Evolutionary conservation across 2,329 filamentous ascomycete species (phyloP).

Genomic region (Trichothecium roseum): DNA sequence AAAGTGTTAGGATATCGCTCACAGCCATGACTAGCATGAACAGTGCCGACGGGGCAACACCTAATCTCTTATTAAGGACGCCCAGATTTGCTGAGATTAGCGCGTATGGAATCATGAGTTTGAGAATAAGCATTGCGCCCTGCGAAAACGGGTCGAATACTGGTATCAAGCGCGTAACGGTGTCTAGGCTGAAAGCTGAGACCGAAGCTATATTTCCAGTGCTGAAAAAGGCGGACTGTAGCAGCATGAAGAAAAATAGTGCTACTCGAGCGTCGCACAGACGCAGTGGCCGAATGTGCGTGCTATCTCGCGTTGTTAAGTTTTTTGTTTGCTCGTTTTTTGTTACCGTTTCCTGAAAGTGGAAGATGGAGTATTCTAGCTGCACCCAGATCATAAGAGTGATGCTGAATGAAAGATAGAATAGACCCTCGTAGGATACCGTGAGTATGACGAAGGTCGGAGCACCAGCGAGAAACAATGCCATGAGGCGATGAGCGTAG

Average conservation of each 20-base stretch:
- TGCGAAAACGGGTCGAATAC: slow-evolving; percentile 93
- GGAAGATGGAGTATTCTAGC: slow-evolving; percentile 65
- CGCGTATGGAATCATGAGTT: slow-evolving; percentile 87
- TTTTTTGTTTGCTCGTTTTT: slow-evolving; percentile 7
- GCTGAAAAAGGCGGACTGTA: slow-evolving; percentile 94
- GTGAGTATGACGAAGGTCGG: slow-evolving; percentile 92
- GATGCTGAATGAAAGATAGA: slow-evolving; percentile 82
- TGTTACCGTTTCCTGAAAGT: background rate
- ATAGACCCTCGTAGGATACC: slow-evolving; percentile 93
- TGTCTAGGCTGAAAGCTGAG: slow-evolving; percentile 87
- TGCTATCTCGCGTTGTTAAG: background rate
- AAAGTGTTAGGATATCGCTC: slow-evolving; percentile 82
- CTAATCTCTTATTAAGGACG: slow-evolving; percentile 74
- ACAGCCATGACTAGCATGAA: slow-evolving; percentile 94
- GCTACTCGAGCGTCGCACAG: slow-evolving; percentile 81
- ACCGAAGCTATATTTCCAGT: slow-evolving; percentile 94
- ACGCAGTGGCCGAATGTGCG: slow-evolving; percentile 52
- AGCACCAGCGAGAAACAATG: slow-evolving; percentile 87
- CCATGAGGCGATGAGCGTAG: slow-evolving; percentile 79
- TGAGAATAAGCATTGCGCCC: slow-evolving; percentile 74
- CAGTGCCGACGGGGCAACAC: slow-evolving; percentile 75
- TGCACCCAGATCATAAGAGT: slow-evolving; percentile 81
- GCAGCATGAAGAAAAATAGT: slow-evolving; percentile 87
- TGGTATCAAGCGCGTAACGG: slow-evolving; percentile 76
- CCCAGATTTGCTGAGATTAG: slow-evolving; percentile 91